Percentiles rank a stretch among this genome's conserved stretches.
phyloP scores from a whole-genome alignment of 176 grass and related monocot genomes.

The Saccharum spontaneum region DNA sequence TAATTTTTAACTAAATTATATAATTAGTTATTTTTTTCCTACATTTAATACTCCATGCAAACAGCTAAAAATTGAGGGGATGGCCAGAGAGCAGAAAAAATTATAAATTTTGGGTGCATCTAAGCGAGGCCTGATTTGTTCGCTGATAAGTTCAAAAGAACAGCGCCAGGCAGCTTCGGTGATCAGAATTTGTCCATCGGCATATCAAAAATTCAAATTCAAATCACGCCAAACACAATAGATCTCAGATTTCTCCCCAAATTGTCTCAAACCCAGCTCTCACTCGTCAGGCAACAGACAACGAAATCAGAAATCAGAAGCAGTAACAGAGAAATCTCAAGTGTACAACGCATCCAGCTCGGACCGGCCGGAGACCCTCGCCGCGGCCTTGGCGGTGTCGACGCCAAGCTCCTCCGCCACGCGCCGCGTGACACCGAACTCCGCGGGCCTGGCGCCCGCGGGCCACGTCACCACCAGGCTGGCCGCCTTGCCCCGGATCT shows the following conservation, averaged over 20 bases:
- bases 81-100: no score
- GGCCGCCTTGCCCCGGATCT: constrained; percentile 71
- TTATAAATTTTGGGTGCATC: no score
- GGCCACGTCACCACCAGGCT: constrained; percentile 86
- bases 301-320: neutral
- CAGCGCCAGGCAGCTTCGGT: no score
- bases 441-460: constrained; percentile 38
- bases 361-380: constrained; percentile 37
- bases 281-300: neutral
- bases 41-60: no score
- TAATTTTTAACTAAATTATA: no score
- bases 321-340: constrained; percentile 12
- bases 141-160: no score
- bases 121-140: no score
- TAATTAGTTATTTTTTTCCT: no score
- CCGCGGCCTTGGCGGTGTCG: constrained; percentile 31
- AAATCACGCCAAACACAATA: neutral
- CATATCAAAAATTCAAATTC: neutral
- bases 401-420: constrained; percentile 59
- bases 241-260: constrained; percentile 8
- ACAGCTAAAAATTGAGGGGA: no score
- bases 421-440: constrained; percentile 40
- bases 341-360: constrained; percentile 69
- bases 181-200: neutral
- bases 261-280: neutral